Base-by-base conservation (phyloP, 495 filamentous ascomycete species). In the Penicillium canariense region DNA sequence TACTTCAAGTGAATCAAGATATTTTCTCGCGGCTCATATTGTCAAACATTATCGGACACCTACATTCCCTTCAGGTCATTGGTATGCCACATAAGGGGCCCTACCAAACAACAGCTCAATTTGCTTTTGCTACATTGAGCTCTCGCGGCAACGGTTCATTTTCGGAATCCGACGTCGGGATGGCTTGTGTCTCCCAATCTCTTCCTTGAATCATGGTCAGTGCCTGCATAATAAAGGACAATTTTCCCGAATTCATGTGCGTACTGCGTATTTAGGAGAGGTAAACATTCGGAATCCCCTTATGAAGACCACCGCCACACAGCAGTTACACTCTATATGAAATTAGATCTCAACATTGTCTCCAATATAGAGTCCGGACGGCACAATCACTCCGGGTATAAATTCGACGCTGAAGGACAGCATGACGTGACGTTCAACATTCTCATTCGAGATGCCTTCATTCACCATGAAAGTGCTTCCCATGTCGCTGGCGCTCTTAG, bases 401-500 rank as follows among this genome's bases (percentile, higher is more conserved):
- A 12, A 23, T 42, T 9, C 3, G 10, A 42, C 6, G 9, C 20
- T 42, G 4, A 42, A 14, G 5, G 25, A 14, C 3, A 25, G 0
- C 38, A 23, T 25, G 6, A 14, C 7, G 1, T 14, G 20, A 42
- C 20, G 12, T 4, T 5, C 20, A 14, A n/a, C 11, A 11, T 14
- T 18, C 10, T 14, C 0, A 46, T 46, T 30, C 43, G 17, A 8
- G 10, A 46, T 46, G 43, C 25, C 15, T 30, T 46, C 26, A 15
- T 18, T 46, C n/a, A 46, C 25, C 5, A 31, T 23, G 17, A 43
- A 12, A 17, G 25, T 47, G n/a, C 25, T 39, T n/a, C 11, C 42
- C 32, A 34, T 48, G 9, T 28, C 52, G 15, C 26, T 49, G 20
- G n/a, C 46, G 15, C 18, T 58, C 4, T 43, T 51, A 11, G 10